A percentile compares a stretch with the other conserved stretches of the same genome.
Evolutionary conservation across 1,139 yeast species (phyloP).

Genomic region (Candida sp.): DNA sequence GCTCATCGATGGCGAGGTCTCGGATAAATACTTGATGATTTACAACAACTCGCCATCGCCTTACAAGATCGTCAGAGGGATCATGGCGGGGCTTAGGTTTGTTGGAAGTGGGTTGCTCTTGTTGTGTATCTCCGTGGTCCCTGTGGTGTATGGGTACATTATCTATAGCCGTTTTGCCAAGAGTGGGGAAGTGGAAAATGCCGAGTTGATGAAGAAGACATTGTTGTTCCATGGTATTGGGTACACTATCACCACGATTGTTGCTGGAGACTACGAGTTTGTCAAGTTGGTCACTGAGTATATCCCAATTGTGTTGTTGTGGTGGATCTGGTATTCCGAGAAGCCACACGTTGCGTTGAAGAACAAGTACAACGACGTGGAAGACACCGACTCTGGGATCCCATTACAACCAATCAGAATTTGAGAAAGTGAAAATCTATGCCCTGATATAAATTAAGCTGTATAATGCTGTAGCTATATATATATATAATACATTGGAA

Average conservation of each 20-base stretch:
- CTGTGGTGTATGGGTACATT: background rate
- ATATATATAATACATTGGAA: background rate
- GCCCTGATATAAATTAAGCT: background rate
- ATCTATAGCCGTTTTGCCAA: constrained; percentile 1
- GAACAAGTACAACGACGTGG: background rate
- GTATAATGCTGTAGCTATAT: background rate
- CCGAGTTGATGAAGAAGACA: constrained; percentile 2
- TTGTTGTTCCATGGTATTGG: constrained; percentile 1
- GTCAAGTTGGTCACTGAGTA: background rate
- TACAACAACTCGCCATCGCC: constrained; percentile 2
- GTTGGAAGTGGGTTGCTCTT: constrained; percentile 1
- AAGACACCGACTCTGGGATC: background rate
- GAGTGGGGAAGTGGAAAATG: constrained; percentile 2
- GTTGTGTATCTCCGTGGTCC: background rate
- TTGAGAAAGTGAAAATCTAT: background rate
- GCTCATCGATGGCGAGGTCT: background rate
- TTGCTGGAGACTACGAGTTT: background rate
- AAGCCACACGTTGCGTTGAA: background rate
- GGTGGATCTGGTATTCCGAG: constrained; percentile 2
- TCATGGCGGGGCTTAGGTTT: background rate
- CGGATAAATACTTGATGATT: constrained; percentile 2
- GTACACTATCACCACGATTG: background rate
- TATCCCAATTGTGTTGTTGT: background rate
- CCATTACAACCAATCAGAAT: background rate
- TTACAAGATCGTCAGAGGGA: background rate